Evolutionary conservation across 1,139 yeast species (phyloP), one percentile per base, ranked within the genome.

Genomic region (Kodamaea sp.): DNA sequence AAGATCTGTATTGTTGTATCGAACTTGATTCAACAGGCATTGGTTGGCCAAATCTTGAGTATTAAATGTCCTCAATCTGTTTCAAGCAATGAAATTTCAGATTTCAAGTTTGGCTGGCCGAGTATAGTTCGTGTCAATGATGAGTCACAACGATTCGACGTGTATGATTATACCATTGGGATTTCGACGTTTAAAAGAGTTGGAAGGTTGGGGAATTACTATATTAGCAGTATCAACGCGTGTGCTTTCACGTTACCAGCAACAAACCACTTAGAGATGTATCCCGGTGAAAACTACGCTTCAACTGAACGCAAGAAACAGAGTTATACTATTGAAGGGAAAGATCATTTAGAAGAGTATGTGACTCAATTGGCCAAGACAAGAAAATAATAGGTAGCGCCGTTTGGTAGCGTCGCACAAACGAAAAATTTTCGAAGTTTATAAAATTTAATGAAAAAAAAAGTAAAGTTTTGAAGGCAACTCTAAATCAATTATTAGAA

Each of bases 1-100:
- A 50, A 51, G 11, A 67, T 81, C 15, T 61, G 67, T 8, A 66
- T 81, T 8, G 50, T 73, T 35, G 65, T 74, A 2, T 58, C 66
- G 8, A 68, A 66, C 25, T 55, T 57, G 12, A 65, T 69, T 6
- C 86, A 68, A 47, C 45, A 43, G 31, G 46, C 48, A 9, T 48
- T 65, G 20, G 36, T 63, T 1, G 41, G 39, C 12, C 68, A 64
- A 38, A 49, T 63, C 2, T 29, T 53, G 5, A 37, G 34, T 9
- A 43, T 41, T 12, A 34, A 37, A 24, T 41, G 44, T 20, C 30
- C 42, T 7, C 5, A 9, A 3, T 22, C 24, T 1, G 28, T n/a
- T 5, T 8, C 23, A 24, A 35, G 24, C n/a, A 39, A 36, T 8
- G 26, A 20, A 5, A 15, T 30, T 8, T 22, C 28, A 4, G 34